Evolutionary conservation across 192 early-diverging fungal genomes (phyloP).

Genomic region (Entomortierella lignicola): DNA sequence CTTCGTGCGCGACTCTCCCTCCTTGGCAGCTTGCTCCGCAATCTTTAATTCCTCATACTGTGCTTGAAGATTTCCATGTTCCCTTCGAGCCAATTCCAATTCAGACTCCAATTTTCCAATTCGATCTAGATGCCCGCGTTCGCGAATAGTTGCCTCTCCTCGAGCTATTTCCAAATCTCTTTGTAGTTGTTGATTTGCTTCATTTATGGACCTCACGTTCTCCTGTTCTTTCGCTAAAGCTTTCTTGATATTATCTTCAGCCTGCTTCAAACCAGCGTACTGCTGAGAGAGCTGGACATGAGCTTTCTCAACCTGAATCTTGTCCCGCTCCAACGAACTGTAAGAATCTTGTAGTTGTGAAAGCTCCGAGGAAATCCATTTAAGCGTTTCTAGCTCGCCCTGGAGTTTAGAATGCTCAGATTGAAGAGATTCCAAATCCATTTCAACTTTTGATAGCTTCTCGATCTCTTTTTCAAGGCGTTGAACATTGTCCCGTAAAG

Average conservation of each 20-base stretch:
- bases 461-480: constrained; percentile 35
- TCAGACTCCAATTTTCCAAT: constrained; percentile 30
- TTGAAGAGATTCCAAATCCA: constrained; percentile 30
- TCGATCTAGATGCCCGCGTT: constrained; percentile 1
- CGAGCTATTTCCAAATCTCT: constrained; percentile 19
- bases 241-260: constrained; percentile 22
- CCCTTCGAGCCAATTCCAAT: constrained; percentile 11
- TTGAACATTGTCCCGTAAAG: constrained; percentile 25
- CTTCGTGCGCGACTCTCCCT: constrained; percentile 35
- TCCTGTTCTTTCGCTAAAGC: constrained; percentile 28
- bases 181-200: constrained; percentile 7
- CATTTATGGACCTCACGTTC: constrained; percentile 1
- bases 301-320: constrained; percentile 38
- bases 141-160: constrained; percentile 1
- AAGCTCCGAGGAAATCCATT: constrained; percentile 42
- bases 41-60: constrained; percentile 38
- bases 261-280: constrained; percentile 8
- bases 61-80: constrained; percentile 13
- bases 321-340: constrained; percentile 20
- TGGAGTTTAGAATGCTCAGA: constrained; percentile 23
- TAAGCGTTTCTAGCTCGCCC: constrained; percentile 40
- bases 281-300: constrained; percentile 32
- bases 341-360: constrained; percentile 37
- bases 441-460: constrained; percentile 34
- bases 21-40: constrained; percentile 41